Percentiles rank a stretch among this genome's conserved stretches.
Evolutionary conservation across 1,284 basidiomycete genomes (phyloP).

Genomic region (Heterobasidion annosum): DNA sequence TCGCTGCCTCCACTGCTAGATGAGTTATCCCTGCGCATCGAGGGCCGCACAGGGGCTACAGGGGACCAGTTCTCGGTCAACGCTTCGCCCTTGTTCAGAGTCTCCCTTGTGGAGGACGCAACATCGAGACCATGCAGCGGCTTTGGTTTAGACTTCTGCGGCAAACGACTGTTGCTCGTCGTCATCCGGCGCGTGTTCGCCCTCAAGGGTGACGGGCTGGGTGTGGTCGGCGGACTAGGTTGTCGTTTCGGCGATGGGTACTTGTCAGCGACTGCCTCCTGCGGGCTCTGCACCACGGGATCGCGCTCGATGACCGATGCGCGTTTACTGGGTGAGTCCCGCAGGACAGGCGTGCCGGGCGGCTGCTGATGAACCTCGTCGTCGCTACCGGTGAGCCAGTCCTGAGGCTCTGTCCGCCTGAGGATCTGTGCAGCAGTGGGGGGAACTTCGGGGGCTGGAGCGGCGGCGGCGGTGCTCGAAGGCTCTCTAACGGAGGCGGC

Average conservation of each 20-base stretch:
- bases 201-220: constrained; percentile 6
- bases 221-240: constrained; percentile 12
- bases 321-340: constrained; percentile 62
- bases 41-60: constrained; percentile 1
- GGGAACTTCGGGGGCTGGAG: neutral
- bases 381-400: constrained; percentile 68
- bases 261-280: constrained; percentile 38
- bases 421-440: constrained; percentile 10
- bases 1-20: constrained; percentile 36
- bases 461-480: constrained; percentile 2
- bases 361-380: constrained; percentile 21
- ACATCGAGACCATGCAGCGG: neutral
- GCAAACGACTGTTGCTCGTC: neutral
- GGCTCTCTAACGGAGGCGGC: constrained; percentile 23
- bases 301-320: constrained; percentile 54
- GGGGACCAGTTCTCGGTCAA: constrained; percentile 11
- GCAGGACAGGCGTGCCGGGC: constrained; percentile 34
- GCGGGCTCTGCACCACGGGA: constrained; percentile 30
- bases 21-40: constrained; percentile 24
- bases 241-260: constrained; percentile 18
- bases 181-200: constrained; percentile 1
- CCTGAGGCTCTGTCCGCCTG: constrained; percentile 26
- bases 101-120: constrained; percentile 4
- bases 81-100: neutral
- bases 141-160: neutral